A percentile compares a stretch with the other conserved stretches of the same genome.
These are phyloP conservation scores for Nakazawaea ishiwadae DNA, from an alignment of 805 yeast species.

Conservation along the genomic window DNA sequence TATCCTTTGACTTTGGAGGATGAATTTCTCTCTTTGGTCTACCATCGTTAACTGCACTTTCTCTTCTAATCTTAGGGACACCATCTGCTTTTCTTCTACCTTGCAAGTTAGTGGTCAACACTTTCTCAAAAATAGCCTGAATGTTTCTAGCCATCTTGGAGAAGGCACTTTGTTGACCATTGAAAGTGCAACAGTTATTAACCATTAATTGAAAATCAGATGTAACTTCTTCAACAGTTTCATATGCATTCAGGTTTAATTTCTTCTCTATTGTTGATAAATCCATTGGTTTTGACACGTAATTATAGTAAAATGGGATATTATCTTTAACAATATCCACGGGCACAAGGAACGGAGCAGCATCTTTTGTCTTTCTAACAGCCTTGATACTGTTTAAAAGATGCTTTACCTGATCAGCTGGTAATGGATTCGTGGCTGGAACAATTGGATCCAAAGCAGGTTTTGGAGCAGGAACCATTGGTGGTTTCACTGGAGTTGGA, in stretches of 20 bases:
- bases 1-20: constrained; percentile 93
- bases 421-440: constrained; percentile 73
- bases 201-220: constrained; percentile 86
- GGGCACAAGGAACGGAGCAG: constrained; percentile 83
- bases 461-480: constrained; percentile 61
- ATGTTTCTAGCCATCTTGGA: constrained; percentile 89
- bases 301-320: constrained; percentile 86
- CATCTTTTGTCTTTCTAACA: constrained; percentile 86
- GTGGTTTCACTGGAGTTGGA: constrained; percentile 65
- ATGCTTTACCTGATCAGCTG: constrained; percentile 79
- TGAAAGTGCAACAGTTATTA: constrained; percentile 73
- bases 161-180: constrained; percentile 79
- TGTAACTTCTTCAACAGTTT: constrained; percentile 58
- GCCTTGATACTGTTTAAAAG: constrained; percentile 78
- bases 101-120: constrained; percentile 44
- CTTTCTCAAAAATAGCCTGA: constrained; percentile 90
- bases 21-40: constrained; percentile 95
- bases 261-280: constrained; percentile 85
- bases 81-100: constrained; percentile 33
- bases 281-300: constrained; percentile 88
- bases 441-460: constrained; percentile 72
- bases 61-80: constrained; percentile 66
- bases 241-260: constrained; percentile 65
- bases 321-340: constrained; percentile 86
- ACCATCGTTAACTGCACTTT: constrained; percentile 59